A percentile compares a stretch with the other conserved stretches of the same genome.
phyloP scores from a whole-genome alignment of 305 asterid genomes.

The Solanum chacoense region DNA sequence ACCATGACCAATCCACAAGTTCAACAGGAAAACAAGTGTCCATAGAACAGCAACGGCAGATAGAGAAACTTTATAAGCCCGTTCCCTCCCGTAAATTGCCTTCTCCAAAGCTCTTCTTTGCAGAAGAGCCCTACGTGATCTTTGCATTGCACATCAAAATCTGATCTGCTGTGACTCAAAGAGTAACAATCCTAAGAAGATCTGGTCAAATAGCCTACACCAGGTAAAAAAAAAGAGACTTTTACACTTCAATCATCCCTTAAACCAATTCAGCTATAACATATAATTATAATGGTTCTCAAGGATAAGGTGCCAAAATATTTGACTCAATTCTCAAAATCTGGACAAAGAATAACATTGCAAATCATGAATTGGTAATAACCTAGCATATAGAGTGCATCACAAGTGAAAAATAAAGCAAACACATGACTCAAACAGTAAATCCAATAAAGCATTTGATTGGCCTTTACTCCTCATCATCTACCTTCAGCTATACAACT shows the following conservation, averaged over 20 bases:
- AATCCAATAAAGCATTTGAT: background rate
- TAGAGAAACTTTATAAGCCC: conserved; percentile 57
- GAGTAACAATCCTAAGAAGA: background rate
- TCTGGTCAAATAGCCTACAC: background rate
- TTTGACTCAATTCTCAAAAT: background rate
- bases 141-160: conserved; percentile 84
- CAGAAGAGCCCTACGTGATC: conserved; percentile 89
- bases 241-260: background rate
- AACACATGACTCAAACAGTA: background rate
- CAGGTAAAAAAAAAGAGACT: background rate
- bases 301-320: background rate
- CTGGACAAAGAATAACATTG: background rate
- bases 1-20: conserved; percentile 63
- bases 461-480: background rate
- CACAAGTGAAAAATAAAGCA: background rate
- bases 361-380: background rate
- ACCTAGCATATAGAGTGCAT: background rate
- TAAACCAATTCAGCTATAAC: background rate
- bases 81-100: conserved; percentile 33
- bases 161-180: conserved; percentile 24
- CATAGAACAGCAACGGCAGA: conserved; percentile 48
- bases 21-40: conserved; percentile 69
- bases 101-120: conserved; percentile 74
- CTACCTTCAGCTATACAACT: background rate
- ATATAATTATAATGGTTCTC: background rate